phyloP scores from a whole-genome alignment of 2,329 filamentous ascomycete species.

The Zalaria obscura region DNA sequence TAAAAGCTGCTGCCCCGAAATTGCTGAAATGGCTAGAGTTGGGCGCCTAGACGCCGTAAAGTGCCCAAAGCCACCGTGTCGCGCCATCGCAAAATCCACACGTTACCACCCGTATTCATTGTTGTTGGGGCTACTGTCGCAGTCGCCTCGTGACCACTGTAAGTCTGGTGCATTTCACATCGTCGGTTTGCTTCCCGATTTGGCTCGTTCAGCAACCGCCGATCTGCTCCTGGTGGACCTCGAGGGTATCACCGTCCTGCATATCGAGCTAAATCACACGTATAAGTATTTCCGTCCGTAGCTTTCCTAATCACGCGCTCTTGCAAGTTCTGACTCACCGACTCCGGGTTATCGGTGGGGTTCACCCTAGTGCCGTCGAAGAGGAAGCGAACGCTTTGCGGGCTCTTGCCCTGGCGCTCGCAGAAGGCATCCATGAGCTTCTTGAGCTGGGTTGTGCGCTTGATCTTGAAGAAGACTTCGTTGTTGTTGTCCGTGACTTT shows the following conservation, averaged over 20 bases:
- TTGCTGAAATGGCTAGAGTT: too few relatives aligned
- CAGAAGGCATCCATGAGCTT: constrained; percentile 99
- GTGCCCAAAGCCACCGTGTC: too few relatives aligned
- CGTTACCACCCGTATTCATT: too few relatives aligned
- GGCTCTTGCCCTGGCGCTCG: constrained; percentile 82
- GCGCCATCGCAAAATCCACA: too few relatives aligned
- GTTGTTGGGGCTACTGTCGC: too few relatives aligned
- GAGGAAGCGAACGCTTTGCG: constrained; percentile 75
- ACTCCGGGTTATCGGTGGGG: constrained; percentile 77
- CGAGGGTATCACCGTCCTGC: constrained; percentile 87
- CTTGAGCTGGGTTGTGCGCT: constrained; percentile 86
- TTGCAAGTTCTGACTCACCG: constrained; percentile 44
- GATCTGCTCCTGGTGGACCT: constrained; percentile 97
- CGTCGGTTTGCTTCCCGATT: not conserved
- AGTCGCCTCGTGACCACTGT: too few relatives aligned
- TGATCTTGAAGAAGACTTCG: constrained; percentile 99
- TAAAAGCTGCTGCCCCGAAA: too few relatives aligned
- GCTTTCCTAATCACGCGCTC: too few relatives aligned
- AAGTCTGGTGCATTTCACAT: too few relatives aligned
- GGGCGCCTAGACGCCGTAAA: too few relatives aligned
- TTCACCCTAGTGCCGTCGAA: constrained; percentile 94
- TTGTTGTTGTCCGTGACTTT: constrained; percentile 99
- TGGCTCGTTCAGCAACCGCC: constrained; percentile 43
- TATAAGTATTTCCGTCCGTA: too few relatives aligned
- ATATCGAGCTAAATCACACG: constrained; percentile 68